Conservation (phyloP, 345 rosid genomes). For the Chamaenerion angustifolium region DNA sequence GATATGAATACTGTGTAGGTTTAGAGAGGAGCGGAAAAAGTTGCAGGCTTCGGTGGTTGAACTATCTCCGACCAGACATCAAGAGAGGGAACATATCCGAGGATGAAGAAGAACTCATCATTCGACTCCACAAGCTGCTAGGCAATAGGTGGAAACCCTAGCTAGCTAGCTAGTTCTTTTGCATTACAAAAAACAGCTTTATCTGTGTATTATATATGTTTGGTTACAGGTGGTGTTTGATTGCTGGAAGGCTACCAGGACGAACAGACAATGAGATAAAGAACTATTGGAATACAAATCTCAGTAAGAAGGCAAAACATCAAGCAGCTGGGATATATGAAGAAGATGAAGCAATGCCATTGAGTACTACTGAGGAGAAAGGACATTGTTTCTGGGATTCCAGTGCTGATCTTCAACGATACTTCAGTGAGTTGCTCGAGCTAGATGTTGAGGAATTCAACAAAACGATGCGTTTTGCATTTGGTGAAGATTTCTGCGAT, state of each 20-base stretch:
- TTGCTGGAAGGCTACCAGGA: conserved; percentile 12
- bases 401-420: no score
- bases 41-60: conserved; percentile 15
- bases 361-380: no score
- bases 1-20: background rate
- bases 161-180: no score
- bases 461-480: no score
- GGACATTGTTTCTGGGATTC: background rate
- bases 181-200: background rate
- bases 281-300: conserved; percentile 10
- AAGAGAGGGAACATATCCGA: conserved; percentile 13
- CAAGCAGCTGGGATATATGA: no score
- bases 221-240: conserved; percentile 7
- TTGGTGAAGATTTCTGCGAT: no score
- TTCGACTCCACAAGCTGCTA: conserved; percentile 15
- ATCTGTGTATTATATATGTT: background rate
- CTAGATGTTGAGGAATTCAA: no score
- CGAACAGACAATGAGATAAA: conserved; percentile 13
- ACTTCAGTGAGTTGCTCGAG: no score
- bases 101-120: conserved; percentile 17
- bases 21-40: conserved; percentile 14
- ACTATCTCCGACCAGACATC: conserved; percentile 12
- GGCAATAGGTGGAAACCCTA: conserved; percentile 10
- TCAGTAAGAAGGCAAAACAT: conserved; percentile 1
- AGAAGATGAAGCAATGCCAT: no score